Evolutionary conservation across 305 asterid species (phyloP).

Genomic region (Solanum chacoense): DNA sequence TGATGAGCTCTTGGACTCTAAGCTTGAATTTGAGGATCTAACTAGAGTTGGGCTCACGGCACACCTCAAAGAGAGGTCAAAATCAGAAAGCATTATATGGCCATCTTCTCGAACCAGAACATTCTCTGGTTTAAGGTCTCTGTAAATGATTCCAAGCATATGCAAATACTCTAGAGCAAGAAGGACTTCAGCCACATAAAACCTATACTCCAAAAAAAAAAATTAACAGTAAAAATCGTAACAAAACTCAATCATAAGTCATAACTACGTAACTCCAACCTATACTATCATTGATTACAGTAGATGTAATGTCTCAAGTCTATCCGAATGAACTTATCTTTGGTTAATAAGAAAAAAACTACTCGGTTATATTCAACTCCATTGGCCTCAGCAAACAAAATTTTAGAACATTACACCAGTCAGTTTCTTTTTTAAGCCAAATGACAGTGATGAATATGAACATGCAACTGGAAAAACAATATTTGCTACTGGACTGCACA

Average conservation of each 20-base stretch:
- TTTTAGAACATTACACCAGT: background rate
- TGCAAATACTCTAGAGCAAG: constrained; percentile 49
- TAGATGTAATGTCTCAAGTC: background rate
- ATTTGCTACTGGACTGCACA: background rate
- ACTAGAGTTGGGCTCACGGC: constrained; percentile 43
- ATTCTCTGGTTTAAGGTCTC: constrained; percentile 54
- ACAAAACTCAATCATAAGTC: background rate
- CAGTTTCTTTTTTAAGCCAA: background rate
- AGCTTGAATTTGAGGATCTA: constrained; percentile 23
- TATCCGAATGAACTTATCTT: background rate
- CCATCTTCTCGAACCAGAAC: constrained; percentile 48
- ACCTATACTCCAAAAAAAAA: constrained; percentile 15
- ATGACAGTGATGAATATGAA: background rate
- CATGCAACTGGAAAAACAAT: background rate
- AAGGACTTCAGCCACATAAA: constrained; percentile 52
- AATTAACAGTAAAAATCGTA: background rate
- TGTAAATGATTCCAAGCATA: constrained; percentile 49
- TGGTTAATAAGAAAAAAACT: background rate
- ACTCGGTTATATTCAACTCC: background rate
- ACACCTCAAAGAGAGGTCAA: constrained; percentile 45
- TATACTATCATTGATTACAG: background rate
- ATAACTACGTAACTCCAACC: background rate
- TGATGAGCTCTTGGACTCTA: constrained; percentile 34
- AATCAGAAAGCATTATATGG: constrained; percentile 53
- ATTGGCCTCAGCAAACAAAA: background rate